These are phyloP conservation scores for Candida sanyaensis DNA, from an alignment of 1,139 yeast genomes.

Conservation along the genomic window DNA sequence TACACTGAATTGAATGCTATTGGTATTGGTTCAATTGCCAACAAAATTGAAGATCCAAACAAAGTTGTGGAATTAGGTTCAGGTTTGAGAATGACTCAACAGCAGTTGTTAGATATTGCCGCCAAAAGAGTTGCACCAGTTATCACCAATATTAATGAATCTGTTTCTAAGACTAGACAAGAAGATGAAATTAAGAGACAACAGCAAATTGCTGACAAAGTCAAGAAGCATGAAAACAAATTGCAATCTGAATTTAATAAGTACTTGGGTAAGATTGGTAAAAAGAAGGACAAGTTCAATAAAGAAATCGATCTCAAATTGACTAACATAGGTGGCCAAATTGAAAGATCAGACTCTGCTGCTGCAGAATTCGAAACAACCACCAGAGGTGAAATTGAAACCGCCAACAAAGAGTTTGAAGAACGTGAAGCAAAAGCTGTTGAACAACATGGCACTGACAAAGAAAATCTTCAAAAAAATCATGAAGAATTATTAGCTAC, in stretches of 20 bases:
- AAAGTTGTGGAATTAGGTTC: constrained; percentile 55
- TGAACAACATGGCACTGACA: constrained; percentile 47
- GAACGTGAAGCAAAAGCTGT: constrained; percentile 51
- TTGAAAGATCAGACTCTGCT: constrained; percentile 30
- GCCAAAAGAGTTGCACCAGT: constrained; percentile 59
- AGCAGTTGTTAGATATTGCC: constrained; percentile 57
- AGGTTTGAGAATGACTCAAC: constrained; percentile 56
- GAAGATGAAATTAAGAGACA: constrained; percentile 50
- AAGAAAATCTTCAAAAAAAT: constrained; percentile 44
- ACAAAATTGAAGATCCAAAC: constrained; percentile 49
- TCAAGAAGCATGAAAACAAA: constrained; percentile 45
- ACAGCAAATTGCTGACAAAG: constrained; percentile 39
- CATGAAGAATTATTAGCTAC: constrained; percentile 51
- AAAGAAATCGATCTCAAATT: constrained; percentile 41
- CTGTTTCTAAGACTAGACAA: constrained; percentile 48
- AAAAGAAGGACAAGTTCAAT: constrained; percentile 41
- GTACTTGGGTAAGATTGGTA: constrained; percentile 39
- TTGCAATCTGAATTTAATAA: constrained; percentile 45
- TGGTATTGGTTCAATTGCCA: constrained; percentile 48
- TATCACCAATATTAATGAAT: constrained; percentile 50
- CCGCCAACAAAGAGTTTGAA: constrained; percentile 46
- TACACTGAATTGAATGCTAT: constrained; percentile 52
- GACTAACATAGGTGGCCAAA: constrained; percentile 30
- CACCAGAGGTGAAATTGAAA: constrained; percentile 44
- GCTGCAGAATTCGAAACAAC: constrained; percentile 41